These are phyloP conservation scores for Clathrospora elynae DNA, from an alignment of 2,329 filamentous ascomycete genomes.

Conservation along the genomic window DNA sequence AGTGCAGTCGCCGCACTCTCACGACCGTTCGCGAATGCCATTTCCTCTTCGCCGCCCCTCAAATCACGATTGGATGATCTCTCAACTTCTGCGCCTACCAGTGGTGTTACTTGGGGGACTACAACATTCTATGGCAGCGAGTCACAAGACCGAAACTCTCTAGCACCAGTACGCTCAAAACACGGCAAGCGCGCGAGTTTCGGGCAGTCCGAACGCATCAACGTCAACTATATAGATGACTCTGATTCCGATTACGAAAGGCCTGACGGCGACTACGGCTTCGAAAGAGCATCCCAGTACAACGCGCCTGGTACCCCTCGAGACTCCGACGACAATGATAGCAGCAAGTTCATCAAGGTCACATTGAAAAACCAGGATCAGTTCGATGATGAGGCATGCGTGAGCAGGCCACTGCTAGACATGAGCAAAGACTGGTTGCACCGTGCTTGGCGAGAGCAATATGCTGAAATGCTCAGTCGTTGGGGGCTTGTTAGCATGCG, in stretches of 20 bases:
- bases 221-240: conserved; percentile 38
- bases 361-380: conserved; percentile 62
- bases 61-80: conserved; percentile 47
- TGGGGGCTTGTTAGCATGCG: conserved; percentile 62
- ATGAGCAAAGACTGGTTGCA: conserved; percentile 55
- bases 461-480: conserved; percentile 63
- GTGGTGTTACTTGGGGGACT: conserved; percentile 55
- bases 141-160: conserved; percentile 33
- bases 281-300: conserved; percentile 23
- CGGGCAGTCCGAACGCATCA: conserved; percentile 38
- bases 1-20: conserved; percentile 49
- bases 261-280: conserved; percentile 17
- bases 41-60: conserved; percentile 47
- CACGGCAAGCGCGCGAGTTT: conserved; percentile 49
- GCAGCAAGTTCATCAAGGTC: conserved; percentile 50
- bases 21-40: conserved; percentile 47
- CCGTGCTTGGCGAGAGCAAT: conserved; percentile 60
- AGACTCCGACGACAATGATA: conserved; percentile 16
- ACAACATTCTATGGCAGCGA: conserved; percentile 49
- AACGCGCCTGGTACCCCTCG: conserved; percentile 23
- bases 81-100: conserved; percentile 50
- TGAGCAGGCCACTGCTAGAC: conserved; percentile 57
- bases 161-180: conserved; percentile 40
- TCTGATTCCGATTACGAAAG: conserved; percentile 43
- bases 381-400: conserved; percentile 60